Evolutionary conservation across 139 green algal species (phyloP).

Genomic region (Tetradesmus obliquus): DNA sequence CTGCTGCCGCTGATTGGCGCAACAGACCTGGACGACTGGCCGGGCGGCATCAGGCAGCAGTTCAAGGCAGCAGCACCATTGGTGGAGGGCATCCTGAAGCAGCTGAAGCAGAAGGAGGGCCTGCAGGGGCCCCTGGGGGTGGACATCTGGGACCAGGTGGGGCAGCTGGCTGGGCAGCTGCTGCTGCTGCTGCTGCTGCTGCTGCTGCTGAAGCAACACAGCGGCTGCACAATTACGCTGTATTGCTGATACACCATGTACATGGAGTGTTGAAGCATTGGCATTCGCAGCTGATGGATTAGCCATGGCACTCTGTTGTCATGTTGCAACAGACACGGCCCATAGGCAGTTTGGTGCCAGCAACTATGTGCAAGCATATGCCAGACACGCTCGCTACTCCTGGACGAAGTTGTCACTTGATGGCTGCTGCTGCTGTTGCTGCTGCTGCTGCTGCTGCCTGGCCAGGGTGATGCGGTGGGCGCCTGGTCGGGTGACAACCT

Average conservation of each 20-base stretch:
- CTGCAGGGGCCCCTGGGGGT: slow-evolving; percentile 69
- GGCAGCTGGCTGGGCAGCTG: background rate
- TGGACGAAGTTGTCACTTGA: too few species aligned
- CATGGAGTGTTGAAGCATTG: too few species aligned
- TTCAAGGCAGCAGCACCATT: slow-evolving; percentile 85
- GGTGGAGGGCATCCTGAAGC: slow-evolving; percentile 79
- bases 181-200: background rate
- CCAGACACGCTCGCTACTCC: too few species aligned
- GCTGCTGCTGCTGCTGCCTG: background rate
- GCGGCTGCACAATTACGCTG: too few species aligned
- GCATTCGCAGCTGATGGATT: too few species aligned
- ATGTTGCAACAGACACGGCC: too few species aligned
- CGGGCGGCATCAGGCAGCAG: slow-evolving; percentile 89
- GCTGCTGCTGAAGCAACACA: background rate
- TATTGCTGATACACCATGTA: too few species aligned
- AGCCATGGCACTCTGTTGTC: too few species aligned
- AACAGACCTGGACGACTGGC: slow-evolving; percentile 94
- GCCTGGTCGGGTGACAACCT: slow-evolving; percentile 75
- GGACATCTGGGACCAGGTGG: slow-evolving; percentile 76
- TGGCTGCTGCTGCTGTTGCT: too few species aligned
- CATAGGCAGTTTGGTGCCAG: too few species aligned
- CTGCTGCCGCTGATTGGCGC: slow-evolving; percentile 92
- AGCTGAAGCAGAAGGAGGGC: slow-evolving; percentile 68
- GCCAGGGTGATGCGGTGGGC: slow-evolving; percentile 79
- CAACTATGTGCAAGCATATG: too few species aligned